phyloP scores from a whole-genome alignment of 108 stramenopile genomes.

The Epithemia pelagica region DNA sequence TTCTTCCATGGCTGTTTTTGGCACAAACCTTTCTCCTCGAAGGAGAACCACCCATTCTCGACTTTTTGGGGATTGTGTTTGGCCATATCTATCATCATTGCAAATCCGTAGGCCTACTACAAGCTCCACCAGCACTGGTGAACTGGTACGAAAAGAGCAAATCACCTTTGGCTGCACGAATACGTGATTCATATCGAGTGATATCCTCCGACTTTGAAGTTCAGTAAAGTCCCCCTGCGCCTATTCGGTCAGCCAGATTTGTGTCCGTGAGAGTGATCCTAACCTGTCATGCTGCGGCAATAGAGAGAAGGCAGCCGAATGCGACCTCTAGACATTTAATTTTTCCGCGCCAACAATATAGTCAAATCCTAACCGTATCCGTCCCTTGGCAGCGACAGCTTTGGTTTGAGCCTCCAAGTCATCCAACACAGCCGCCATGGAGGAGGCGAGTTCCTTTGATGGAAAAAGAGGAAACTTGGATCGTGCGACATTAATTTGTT shows the following conservation, averaged over 20 bases:
- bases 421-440: constrained; percentile 59
- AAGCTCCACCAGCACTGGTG: constrained; percentile 58
- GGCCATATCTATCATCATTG: constrained; percentile 92
- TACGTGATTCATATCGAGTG: constrained; percentile 70
- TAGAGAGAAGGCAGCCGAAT: too few species aligned
- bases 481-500: constrained; percentile 88
- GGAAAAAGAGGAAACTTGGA: constrained; percentile 77
- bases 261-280: too few species aligned
- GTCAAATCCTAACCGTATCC: constrained; percentile 85
- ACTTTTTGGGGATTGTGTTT: constrained; percentile 92
- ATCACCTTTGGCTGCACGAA: constrained; percentile 28
- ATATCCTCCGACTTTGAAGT: constrained; percentile 81
- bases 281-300: too few species aligned
- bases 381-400: constrained; percentile 34
- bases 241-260: too few species aligned
- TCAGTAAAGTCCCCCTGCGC: too few species aligned
- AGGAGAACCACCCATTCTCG: constrained; percentile 84
- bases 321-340: too few species aligned
- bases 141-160: constrained; percentile 66
- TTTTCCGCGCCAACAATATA: constrained; percentile 86
- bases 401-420: constrained; percentile 53
- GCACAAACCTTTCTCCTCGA: constrained; percentile 93
- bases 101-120: constrained; percentile 52
- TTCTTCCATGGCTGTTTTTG: constrained; percentile 84
- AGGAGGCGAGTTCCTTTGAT: constrained; percentile 38